Evolutionary conservation across 148 eudicot species (phyloP).

Genomic region (Amaranthus palmeri): DNA sequence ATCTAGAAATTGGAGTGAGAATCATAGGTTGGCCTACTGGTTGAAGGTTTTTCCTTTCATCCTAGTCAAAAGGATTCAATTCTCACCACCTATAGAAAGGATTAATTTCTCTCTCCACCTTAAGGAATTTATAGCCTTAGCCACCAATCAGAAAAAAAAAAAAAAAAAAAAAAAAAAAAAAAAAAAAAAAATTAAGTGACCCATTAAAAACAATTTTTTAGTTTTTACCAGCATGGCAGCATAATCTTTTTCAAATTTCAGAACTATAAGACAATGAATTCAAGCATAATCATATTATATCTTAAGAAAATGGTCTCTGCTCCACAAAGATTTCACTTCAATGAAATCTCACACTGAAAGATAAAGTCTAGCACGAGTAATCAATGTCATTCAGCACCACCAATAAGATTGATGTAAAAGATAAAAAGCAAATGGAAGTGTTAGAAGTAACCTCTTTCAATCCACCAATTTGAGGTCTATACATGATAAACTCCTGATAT

Average conservation of each 20-base stretch:
- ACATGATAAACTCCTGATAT: constrained; percentile 69
- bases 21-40: too few relatives aligned
- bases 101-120: too few relatives aligned
- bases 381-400: background rate
- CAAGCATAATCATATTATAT: background rate
- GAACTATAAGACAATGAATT: background rate
- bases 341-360: too few relatives aligned
- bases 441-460: constrained; percentile 50
- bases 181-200: background rate
- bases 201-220: background rate
- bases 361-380: too few relatives aligned
- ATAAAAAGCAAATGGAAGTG: background rate
- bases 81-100: too few relatives aligned
- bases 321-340: background rate
- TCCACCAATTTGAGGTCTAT: constrained; percentile 76
- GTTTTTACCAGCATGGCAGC: background rate
- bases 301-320: background rate
- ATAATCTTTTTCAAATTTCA: background rate
- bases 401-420: background rate
- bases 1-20: too few relatives aligned
- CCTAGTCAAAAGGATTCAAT: too few relatives aligned
- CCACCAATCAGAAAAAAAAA: background rate
- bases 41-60: too few relatives aligned
- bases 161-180: background rate
- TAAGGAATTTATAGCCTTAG: too few relatives aligned